These are phyloP conservation scores for Cnidoscolus chayamansa DNA, from an alignment of 441 rosid species.

Conservation along the genomic window DNA sequence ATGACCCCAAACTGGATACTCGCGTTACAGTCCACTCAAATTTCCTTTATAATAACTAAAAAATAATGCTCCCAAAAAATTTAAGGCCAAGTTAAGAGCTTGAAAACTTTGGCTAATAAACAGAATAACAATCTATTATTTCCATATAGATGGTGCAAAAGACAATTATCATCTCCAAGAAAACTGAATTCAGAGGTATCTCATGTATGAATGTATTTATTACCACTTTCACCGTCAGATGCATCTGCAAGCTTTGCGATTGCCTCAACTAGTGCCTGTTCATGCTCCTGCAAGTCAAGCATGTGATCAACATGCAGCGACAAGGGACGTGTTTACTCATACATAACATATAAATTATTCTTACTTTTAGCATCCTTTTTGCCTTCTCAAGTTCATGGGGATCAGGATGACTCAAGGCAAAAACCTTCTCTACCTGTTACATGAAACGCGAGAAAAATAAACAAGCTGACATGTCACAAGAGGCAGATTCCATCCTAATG, in stretches of 20 bases:
- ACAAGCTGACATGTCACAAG: neutral
- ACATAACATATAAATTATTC: constrained; percentile 15
- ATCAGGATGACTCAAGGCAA: constrained; percentile 62
- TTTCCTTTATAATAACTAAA: neutral
- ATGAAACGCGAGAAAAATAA: constrained; percentile 19
- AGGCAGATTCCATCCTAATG: constrained; percentile 26
- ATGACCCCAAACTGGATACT: neutral
- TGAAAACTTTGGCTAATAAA: neutral
- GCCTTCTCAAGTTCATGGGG: constrained; percentile 84
- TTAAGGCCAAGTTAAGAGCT: neutral
- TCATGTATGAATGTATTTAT: constrained; percentile 30
- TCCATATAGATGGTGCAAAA: neutral
- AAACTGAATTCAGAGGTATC: constrained; percentile 8
- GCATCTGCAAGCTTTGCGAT: constrained; percentile 84
- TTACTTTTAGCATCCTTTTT: constrained; percentile 74
- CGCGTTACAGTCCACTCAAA: neutral
- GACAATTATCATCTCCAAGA: constrained; percentile 9
- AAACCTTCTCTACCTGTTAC: constrained; percentile 77
- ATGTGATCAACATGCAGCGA: constrained; percentile 2
- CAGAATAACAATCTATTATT: neutral
- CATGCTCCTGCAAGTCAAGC: constrained; percentile 79
- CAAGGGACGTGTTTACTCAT: neutral
- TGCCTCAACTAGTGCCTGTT: constrained; percentile 77
- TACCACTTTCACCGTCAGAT: constrained; percentile 96
- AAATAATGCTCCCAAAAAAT: neutral